phyloP scores from a whole-genome alignment of 441 rosid genomes.

The Pelargonium cotyledonis region DNA sequence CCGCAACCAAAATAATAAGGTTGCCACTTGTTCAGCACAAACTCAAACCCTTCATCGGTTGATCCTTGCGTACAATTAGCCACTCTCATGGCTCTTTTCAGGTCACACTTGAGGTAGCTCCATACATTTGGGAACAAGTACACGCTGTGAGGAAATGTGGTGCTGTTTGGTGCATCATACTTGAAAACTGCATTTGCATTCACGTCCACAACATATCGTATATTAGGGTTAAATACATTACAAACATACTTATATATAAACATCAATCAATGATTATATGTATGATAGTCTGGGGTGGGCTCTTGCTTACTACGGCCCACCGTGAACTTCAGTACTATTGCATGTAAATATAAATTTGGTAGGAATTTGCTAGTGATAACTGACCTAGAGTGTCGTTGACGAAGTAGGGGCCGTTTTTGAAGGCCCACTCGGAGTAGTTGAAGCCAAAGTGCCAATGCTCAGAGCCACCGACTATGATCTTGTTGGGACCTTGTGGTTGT shows the following conservation, averaged over 20 bases:
- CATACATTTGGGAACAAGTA: neutral
- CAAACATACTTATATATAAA: no score
- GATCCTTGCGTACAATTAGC: neutral
- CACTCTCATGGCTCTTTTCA: neutral
- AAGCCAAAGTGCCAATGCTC: constrained; percentile 49
- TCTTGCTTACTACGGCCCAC: no score
- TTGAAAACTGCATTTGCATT: no score
- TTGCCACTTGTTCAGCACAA: neutral
- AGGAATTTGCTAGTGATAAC: constrained; percentile 4
- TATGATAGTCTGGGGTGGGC: no score
- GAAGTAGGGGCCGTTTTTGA: constrained; percentile 43
- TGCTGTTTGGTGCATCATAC: no score
- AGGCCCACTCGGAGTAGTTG: constrained; percentile 53
- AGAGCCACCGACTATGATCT: constrained; percentile 51
- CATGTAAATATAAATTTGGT: no score
- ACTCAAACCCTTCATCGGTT: neutral
- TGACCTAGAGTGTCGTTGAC: constrained; percentile 55
- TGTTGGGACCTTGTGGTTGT: neutral
- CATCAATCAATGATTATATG: no score
- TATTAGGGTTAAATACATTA: no score
- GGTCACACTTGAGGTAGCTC: neutral
- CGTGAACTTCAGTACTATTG: no score
- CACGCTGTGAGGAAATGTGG: no score
- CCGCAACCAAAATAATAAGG: neutral
- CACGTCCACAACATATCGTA: no score